Evolutionary conservation across 768 basidiomycete species (phyloP).

Genomic region (Austroboletus eburneus): DNA sequence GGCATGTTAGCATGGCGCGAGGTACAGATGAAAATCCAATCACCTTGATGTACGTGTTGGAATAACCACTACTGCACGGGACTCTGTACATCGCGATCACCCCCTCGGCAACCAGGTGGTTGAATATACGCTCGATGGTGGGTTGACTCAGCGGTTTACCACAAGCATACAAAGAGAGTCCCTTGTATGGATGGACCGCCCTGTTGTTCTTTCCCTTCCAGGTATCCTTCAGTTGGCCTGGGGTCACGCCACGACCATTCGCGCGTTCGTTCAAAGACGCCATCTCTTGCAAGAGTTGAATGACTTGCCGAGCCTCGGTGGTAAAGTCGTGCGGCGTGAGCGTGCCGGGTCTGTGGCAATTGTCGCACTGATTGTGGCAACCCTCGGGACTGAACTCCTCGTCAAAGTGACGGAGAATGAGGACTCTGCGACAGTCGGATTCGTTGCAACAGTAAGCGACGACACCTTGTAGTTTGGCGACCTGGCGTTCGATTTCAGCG

Average conservation of each 20-base stretch:
- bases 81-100: conserved; percentile 47
- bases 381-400: conserved; percentile 67
- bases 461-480: conserved; percentile 61
- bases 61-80: conserved; percentile 46
- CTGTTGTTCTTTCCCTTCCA: conserved; percentile 59
- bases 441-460: conserved; percentile 77
- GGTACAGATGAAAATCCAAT: background rate
- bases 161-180: conserved; percentile 50
- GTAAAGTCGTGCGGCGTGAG: conserved; percentile 58
- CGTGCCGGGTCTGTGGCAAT: conserved; percentile 57
- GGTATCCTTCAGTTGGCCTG: conserved; percentile 53
- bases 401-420: conserved; percentile 85
- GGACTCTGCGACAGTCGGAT: conserved; percentile 80
- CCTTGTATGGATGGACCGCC: conserved; percentile 41
- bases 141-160: conserved; percentile 47
- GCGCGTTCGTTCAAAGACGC: conserved; percentile 34
- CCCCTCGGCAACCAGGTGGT: conserved; percentile 47
- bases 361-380: conserved; percentile 79
- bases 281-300: conserved; percentile 54
- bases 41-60: conserved; percentile 52
- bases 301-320: conserved; percentile 46
- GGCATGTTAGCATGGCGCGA: conserved; percentile 1
- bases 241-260: conserved; percentile 53
- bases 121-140: conserved; percentile 63
- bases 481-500: conserved; percentile 65